phyloP scores from a whole-genome alignment of 2,329 filamentous ascomycete species.

The Trichoderma semiorbis region DNA sequence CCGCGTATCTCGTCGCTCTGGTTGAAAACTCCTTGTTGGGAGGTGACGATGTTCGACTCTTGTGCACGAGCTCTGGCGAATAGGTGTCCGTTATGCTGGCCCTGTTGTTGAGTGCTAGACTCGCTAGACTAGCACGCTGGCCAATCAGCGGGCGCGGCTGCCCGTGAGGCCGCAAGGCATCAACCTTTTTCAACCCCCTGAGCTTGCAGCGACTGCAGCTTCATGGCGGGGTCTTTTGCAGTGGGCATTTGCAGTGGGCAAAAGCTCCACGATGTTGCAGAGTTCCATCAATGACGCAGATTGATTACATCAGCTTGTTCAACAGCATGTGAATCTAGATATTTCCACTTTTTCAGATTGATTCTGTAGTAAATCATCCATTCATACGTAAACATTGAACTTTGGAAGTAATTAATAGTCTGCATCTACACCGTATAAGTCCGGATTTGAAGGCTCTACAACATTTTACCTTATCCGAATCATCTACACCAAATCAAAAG shows the following conservation, averaged over 20 bases:
- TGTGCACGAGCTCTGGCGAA: constrained; percentile 14
- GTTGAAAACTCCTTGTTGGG: neutral
- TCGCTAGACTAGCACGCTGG: constrained; percentile 11
- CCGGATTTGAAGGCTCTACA: neutral
- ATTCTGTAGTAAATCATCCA: neutral
- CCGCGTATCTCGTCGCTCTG: neutral
- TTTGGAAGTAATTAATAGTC: neutral
- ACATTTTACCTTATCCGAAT: neutral
- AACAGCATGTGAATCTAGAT: neutral
- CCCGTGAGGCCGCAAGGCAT: constrained; percentile 39
- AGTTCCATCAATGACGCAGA: neutral
- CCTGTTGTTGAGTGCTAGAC: constrained; percentile 13
- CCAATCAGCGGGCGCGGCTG: constrained; percentile 29
- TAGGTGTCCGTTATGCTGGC: constrained; percentile 19
- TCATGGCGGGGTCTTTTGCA: constrained; percentile 3
- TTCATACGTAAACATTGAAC: neutral
- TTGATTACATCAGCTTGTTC: neutral
- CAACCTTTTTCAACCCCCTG: constrained; percentile 24
- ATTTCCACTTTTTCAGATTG: neutral
- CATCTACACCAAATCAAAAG: neutral
- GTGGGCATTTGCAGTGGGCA: neutral
- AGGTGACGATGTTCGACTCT: constrained; percentile 1
- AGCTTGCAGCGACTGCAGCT: constrained; percentile 3
- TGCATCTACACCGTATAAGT: neutral
- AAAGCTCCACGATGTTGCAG: neutral